Conservation (phyloP, 192 early-diverging fungal species). For the Backusella australiensis region DNA sequence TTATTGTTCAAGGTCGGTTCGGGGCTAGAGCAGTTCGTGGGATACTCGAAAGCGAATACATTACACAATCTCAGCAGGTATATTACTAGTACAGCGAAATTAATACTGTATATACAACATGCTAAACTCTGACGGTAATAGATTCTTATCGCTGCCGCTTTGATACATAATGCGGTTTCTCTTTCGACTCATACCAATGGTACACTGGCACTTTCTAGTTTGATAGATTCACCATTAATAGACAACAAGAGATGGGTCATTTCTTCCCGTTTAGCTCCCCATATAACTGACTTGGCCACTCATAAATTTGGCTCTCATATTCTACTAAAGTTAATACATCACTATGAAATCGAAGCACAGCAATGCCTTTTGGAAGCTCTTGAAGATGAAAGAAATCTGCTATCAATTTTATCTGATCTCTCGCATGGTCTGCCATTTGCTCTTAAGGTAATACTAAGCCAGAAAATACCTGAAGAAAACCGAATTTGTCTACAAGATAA, state of each 20-base stretch:
- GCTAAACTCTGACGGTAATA: conserved; percentile 28
- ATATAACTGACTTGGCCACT: conserved; percentile 70
- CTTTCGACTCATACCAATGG: conserved; percentile 88
- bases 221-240: conserved; percentile 79
- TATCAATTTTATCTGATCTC: conserved; percentile 67
- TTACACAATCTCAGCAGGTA: conserved; percentile 71
- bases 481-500: neutral
- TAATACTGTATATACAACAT: neutral
- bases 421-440: conserved; percentile 53
- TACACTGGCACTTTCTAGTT: conserved; percentile 83
- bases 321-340: conserved; percentile 83
- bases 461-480: neutral
- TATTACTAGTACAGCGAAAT: neutral
- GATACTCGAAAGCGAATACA: conserved; percentile 81
- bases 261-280: conserved; percentile 72
- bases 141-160: conserved; percentile 84
- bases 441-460: neutral
- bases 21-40: conserved; percentile 89
- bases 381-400: conserved; percentile 45
- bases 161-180: conserved; percentile 73
- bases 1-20: conserved; percentile 88
- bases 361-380: conserved; percentile 65
- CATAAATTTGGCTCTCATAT: conserved; percentile 86
- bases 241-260: conserved; percentile 76
- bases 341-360: conserved; percentile 84